Evolutionary conservation across 192 early-diverging fungal genomes (phyloP), one percentile per base, ranked within the genome.

Genomic region (Coemansia sp.): DNA sequence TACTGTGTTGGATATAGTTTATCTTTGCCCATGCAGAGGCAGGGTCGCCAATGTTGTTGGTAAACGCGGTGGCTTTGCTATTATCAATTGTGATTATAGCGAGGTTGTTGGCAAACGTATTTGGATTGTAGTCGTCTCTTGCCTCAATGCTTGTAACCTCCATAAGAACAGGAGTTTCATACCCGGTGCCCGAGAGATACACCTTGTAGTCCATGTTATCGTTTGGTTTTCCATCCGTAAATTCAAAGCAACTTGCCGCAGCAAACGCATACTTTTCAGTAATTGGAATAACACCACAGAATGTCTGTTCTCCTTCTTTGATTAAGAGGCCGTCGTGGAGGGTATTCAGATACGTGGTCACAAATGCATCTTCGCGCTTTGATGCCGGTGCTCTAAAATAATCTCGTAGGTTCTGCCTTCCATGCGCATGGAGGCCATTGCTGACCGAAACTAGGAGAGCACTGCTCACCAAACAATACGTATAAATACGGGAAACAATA

Each of bases 21-120:
- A 50, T 44, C 5, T 14, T 55, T 2, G 65, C 59, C 71, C 71
- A 72, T 38, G 60, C 71, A 17, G 44, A 49, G 0, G 71, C 64
- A 25, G 50, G 53, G 5, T 63, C 71, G 14, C 65, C 50, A 43
- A 74, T 62, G 4, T 40, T 39, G 38, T 60, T 60, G 13, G 20
- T 14, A 16, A 63, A 50, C 3, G n/a, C 6, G 14, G 8, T 41
- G 11, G 1, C 8, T 45, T 49, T 53, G 39, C 13, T 43, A 16
- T 54, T 25, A 13, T 38, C 42, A 55, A 71, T 59, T 5, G 40
- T 44, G 38, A 77, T 14, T 7, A 77, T 51, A 10, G 69, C 75
- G 19, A 77, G 40, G 37, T 77, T 77, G 44, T 77, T 77, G 43
- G 69, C 75, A 68, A 71, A 77, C 7, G 61, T 65, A n/a, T 53